Base-by-base conservation (phyloP, 2,329 filamentous ascomycete genomes). In the Epichloe sp. region DNA sequence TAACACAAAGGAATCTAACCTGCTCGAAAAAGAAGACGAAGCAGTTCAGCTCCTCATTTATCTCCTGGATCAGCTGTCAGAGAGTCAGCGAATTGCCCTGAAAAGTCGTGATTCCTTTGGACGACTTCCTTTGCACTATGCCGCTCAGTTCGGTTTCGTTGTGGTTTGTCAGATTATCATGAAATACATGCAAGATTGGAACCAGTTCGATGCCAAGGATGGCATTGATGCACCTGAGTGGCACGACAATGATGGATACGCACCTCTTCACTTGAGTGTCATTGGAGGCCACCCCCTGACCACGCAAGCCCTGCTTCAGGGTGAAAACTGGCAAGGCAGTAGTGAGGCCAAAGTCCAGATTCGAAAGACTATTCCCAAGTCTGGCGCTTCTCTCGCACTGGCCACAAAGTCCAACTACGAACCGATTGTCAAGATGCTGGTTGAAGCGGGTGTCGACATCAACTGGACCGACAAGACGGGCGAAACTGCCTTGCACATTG, bases 191-290 rank as follows among this genome's bases (percentile, higher is more conserved):
- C 86, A 91, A 63, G 77, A 82, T 23, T 97, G 91, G 91, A 79
- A 79, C 15, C 83, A 94, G 59, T 95, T 95, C 61, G 78, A 95
- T 60, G 82, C 90, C 31, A 80, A 82, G 37, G 76, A 88, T 55
- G 90, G 90, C 10, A 94, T 98, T 47, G 91, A 97, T 64, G 86
- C 87, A 0, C 76, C 80, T 1, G 76, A 83, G 54, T 97, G 91
- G 91, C 91, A 96, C 67, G 93, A 98, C 63, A 79, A 82, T 19
- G 93, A 97, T 61, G 91, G 93, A 17, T 88, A 85, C 65, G 88
- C 90, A 10, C 93, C 93, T 1, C 73, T 98, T 42, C 91, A 98
- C 70, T 78, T 98, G 44, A 88, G 86, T 60, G 91, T 97, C 26
- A 86, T 95, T 46, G 89, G 88, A 42, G 91, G 91, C 0, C 93